Evolutionary conservation across 768 basidiomycete genomes (phyloP).

Genomic region (Amanita thiersii): DNA sequence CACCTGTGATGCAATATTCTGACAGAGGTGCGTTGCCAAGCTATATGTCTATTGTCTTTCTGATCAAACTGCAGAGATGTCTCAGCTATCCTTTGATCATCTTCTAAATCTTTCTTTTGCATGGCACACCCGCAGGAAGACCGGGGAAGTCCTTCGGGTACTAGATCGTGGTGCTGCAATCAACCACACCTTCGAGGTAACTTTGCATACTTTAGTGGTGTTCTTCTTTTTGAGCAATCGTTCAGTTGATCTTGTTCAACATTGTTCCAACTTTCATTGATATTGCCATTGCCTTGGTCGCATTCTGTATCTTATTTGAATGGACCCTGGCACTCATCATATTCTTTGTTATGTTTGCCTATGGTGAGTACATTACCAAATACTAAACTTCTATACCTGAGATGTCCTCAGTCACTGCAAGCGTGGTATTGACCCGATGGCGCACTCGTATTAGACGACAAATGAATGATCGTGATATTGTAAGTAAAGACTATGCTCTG

Average conservation of each 20-base stretch:
- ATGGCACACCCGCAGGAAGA: slow-evolving; percentile 77
- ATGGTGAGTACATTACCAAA: slow-evolving; percentile 36
- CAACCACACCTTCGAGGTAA: slow-evolving; percentile 69
- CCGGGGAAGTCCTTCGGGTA: slow-evolving; percentile 79
- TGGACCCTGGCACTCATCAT: slow-evolving; percentile 63
- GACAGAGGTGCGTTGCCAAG: slow-evolving; percentile 44
- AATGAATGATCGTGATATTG: slow-evolving; percentile 81
- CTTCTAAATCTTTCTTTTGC: slow-evolving; percentile 79
- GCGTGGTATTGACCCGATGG: slow-evolving; percentile 57
- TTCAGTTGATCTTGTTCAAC: slow-evolving; percentile 72
- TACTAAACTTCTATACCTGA: slow-evolving; percentile 1
- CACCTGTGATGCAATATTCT: slow-evolving; percentile 85
- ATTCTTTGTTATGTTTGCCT: slow-evolving; percentile 65
- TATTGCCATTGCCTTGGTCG: slow-evolving; percentile 57
- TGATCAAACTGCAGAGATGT: slow-evolving; percentile 55
- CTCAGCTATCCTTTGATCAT: slow-evolving; percentile 78
- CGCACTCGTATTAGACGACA: slow-evolving; percentile 65
- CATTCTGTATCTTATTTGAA: slow-evolving; percentile 57
- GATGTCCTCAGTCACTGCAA: slow-evolving; percentile 30
- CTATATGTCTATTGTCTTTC: neutral
- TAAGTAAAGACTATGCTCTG: slow-evolving; percentile 21
- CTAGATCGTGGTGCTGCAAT: slow-evolving; percentile 81
- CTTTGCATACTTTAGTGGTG: slow-evolving; percentile 6
- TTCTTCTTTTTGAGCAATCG: slow-evolving; percentile 4
- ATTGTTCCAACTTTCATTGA: slow-evolving; percentile 81